Evolutionary conservation across 352 stramenopile species (phyloP).

Genomic region (Globisporangium mamillatum): DNA sequence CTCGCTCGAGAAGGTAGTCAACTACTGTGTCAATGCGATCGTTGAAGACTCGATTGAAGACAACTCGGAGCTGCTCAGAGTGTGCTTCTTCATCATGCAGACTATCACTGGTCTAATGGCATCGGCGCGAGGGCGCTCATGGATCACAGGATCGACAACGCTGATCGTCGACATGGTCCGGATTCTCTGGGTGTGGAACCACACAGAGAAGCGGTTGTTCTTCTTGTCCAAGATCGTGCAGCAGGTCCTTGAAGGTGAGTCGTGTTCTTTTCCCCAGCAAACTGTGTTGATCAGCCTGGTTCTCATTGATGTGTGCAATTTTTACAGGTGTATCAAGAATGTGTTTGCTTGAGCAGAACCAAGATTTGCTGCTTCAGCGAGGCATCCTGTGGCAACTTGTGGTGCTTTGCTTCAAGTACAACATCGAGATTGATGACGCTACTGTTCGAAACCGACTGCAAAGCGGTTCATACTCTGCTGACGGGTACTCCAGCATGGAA

Average conservation of each 20-base stretch:
- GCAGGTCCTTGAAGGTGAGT: slow-evolving; percentile 74
- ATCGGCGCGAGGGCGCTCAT: slow-evolving; percentile 49
- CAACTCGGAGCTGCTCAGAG: slow-evolving; percentile 35
- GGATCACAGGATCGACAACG: slow-evolving; percentile 57
- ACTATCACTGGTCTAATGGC: slow-evolving; percentile 68
- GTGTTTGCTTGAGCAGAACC: slow-evolving; percentile 52
- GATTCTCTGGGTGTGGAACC: slow-evolving; percentile 77
- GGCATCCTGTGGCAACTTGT: slow-evolving; percentile 75
- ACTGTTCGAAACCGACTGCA: slow-evolving; percentile 44
- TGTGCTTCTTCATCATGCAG: slow-evolving; percentile 66
- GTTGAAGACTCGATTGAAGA: slow-evolving; percentile 30
- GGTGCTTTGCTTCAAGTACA: slow-evolving; percentile 62
- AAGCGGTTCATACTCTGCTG: slow-evolving; percentile 27
- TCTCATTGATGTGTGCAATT: background rate
- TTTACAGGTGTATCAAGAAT: slow-evolving; percentile 63
- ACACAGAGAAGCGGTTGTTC: slow-evolving; percentile 37
- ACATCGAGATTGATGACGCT: slow-evolving; percentile 53
- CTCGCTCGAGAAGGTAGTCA: slow-evolving; percentile 63
- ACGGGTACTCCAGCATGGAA: slow-evolving; percentile 41
- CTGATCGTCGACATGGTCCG: slow-evolving; percentile 69
- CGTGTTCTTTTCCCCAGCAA: background rate
- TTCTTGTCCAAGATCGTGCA: slow-evolving; percentile 63
- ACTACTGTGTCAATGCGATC: slow-evolving; percentile 65
- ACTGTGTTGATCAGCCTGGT: background rate
- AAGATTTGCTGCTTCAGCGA: slow-evolving; percentile 42